Conservation (phyloP, 78 protist genomes). For the Cavenderia fasciculata region DNA sequence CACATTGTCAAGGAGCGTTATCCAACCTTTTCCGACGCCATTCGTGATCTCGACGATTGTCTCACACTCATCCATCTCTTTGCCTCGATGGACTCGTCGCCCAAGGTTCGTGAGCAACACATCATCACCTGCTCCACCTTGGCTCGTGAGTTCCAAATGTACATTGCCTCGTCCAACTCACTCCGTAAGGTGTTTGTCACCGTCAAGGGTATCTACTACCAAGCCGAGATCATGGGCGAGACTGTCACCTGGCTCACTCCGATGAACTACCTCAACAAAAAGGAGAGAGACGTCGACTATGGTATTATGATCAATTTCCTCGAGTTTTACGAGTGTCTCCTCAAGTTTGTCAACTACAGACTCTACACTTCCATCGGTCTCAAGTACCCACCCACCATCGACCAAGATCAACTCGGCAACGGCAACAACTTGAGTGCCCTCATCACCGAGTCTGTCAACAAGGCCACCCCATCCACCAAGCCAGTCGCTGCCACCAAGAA, state of each 20-base stretch:
- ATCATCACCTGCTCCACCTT: slow-evolving; percentile 69
- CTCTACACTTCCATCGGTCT: slow-evolving; percentile 74
- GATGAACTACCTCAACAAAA: slow-evolving; percentile 77
- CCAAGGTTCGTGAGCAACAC: slow-evolving; percentile 45
- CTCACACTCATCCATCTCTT: slow-evolving; percentile 90
- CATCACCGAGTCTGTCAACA: not conserved
- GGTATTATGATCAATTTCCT: slow-evolving; percentile 93
- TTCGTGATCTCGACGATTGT: slow-evolving; percentile 97
- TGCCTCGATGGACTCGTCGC: slow-evolving; percentile 70
- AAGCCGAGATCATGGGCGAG: slow-evolving; percentile 91
- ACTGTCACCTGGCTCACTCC: slow-evolving; percentile 96
- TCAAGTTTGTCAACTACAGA: slow-evolving; percentile 91
- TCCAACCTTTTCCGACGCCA: slow-evolving; percentile 96
- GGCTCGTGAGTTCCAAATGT: slow-evolving; percentile 81
- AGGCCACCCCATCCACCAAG: not conserved
- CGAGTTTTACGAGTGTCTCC: slow-evolving; percentile 88
- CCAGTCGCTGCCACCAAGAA: not conserved
- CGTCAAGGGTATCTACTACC: slow-evolving; percentile 97
- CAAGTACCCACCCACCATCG: slow-evolving; percentile 88
- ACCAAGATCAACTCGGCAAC: not conserved
- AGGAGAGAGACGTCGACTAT: slow-evolving; percentile 84
- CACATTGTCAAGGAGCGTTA: slow-evolving; percentile 86
- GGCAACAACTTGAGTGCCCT: not conserved
- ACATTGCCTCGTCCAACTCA: slow-evolving; percentile 39
- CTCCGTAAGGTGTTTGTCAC: slow-evolving; percentile 93